Conservation (phyloP, 2,329 filamentous ascomycete genomes). For the Fusarium brachygibbosum region DNA sequence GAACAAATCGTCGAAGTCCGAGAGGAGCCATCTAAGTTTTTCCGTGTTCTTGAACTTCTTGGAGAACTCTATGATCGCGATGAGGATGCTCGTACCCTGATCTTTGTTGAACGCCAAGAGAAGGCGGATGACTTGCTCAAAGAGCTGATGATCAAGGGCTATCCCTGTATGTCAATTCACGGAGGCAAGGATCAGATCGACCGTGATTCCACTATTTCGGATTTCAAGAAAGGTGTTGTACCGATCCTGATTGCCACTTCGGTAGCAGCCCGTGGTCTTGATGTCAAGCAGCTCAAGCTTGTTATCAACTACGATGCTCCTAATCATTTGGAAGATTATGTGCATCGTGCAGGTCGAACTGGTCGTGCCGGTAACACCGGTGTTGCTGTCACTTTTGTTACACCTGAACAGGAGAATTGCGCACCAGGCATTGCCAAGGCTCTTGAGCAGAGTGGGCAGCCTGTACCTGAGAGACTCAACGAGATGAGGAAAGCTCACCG, state of each 20-base stretch:
- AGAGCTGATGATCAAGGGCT: constrained; percentile 85
- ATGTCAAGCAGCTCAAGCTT: constrained; percentile 95
- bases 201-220: constrained; percentile 89
- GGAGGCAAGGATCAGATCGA: constrained; percentile 95
- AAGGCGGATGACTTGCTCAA: constrained; percentile 85
- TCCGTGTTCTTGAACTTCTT: constrained; percentile 85
- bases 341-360: constrained; percentile 93
- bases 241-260: constrained; percentile 95
- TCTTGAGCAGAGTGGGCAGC: constrained; percentile 89
- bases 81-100: constrained; percentile 88
- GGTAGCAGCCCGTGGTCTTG: constrained; percentile 92
- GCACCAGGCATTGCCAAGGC: constrained; percentile 91
- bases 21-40: constrained; percentile 85
- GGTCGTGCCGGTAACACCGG: constrained; percentile 95
- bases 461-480: constrained; percentile 77
- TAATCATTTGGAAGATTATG: constrained; percentile 96
- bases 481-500: constrained; percentile 80
- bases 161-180: constrained; percentile 93
- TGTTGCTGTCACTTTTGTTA: constrained; percentile 94
- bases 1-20: constrained; percentile 92
- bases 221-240: constrained; percentile 92
- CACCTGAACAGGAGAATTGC: constrained; percentile 90
- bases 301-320: constrained; percentile 97
- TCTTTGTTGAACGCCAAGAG: constrained; percentile 94
- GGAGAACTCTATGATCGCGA: constrained; percentile 89